Base-by-base conservation (phyloP, 331 rosid species). In the Pyrus hybrid region DNA sequence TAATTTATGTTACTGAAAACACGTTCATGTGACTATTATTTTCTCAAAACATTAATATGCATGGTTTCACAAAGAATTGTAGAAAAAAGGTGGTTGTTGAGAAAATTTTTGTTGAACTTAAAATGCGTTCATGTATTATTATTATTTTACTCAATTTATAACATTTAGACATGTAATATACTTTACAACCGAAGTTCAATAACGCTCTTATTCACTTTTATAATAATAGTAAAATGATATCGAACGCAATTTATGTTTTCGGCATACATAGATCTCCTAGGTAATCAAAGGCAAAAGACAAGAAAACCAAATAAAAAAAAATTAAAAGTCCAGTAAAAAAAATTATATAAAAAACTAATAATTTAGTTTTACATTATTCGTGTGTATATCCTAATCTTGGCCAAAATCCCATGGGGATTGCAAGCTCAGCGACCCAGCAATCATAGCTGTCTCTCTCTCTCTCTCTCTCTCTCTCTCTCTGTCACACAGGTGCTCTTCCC, bases 401-500 rank as follows among this genome's bases (percentile, higher is more conserved):
- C 45, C 43, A 65, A 51, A 65, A 9, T 21, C 61, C 63, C 32
- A 70, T 5, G 28, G 16, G 63, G 0, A 21, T 35, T 63, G 87
- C 85, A 66, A 72, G 79, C 88, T 11, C 47, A 41, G 1, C 47
- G 1, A 41, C 47, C 47, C 81, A 28, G 81, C 86, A 60, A 73
- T 58, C 51, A 64, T 81, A 78, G 73, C 53, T 64, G 68, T 78
- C 21, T 8, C 3, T 65, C 47, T 32, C 51, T 58, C 45, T 80
- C 84, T 43, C 12, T 20, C 4, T 64, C 30, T 26, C 33, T 57
- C 53, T 68, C 66, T 71, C 33, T 12, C 14, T 60, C 28, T 21
- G 3, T 47, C 43, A 74, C 85, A n/a, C 89, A 77, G 91, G 89
- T 87, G 71, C 37, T 74, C 37, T 53, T 9, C 16, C 68, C 37